Base-by-base conservation (phyloP, 83 land plant genomes). In the Isoetes engelmannii region DNA sequence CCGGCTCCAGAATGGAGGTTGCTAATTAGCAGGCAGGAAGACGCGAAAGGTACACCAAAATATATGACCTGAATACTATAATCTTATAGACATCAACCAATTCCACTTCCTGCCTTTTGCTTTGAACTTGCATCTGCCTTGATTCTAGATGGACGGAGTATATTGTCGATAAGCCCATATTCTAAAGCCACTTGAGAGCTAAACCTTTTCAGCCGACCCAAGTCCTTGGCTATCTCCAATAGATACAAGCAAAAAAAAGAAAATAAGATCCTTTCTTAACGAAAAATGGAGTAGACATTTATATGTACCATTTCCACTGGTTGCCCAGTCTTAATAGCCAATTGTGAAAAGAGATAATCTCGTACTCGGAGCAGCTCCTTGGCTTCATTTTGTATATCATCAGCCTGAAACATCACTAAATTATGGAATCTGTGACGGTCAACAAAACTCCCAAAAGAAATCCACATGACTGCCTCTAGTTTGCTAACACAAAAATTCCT, bases 301-400 rank as follows among this genome's bases (percentile, higher is more conserved):
- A 41, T 45, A 15, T 57, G 15, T 76, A 92, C 98, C 89, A 83
- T 89, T 42, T 92, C 94, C 65, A 85, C 60, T 51, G 98, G 87
- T 71, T 92, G 98, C 57, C 98, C 98, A 59, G 98, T 89, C 61
- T 92, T 89, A 61, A 69, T 61, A 28, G 94, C 77, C 61, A 92
- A 58, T 75, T 87, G 85, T 7, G 72, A 44, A 57, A 65, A 92
- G 60, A 92, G 74, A 72, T 89, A 87, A 64, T 85, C 84, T 49
- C 87, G 85, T 68, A 87, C 82, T 53, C 94, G 84, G 56, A 80
- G 53, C 42, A 92, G 88, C 72, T 92, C 94, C 73, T 80, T 84
- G 57, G 98, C 89, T 73, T 92, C 98, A 78, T 89, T 89, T 20
- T 72, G 82, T 20, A 92, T 84, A 68, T 89, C 92, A 77, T 89